Evolutionary conservation across 352 stramenopile genomes (phyloP).

Genomic region (Globisporangium polare): DNA sequence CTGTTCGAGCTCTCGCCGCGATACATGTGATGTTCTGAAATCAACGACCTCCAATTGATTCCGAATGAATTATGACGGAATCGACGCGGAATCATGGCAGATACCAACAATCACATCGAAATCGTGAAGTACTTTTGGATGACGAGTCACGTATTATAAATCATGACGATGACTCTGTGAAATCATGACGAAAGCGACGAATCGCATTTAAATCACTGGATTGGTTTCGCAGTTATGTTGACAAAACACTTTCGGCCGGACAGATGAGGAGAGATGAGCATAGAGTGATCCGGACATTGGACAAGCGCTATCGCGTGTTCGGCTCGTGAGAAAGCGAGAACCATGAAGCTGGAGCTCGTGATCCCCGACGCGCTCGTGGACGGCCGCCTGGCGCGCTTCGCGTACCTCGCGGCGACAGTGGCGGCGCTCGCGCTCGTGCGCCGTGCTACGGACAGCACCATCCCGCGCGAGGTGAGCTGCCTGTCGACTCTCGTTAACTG

Average conservation of each 20-base stretch:
- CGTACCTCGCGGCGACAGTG: slow-evolving; percentile 14
- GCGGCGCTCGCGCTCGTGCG: slow-evolving; percentile 15
- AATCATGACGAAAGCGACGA: no score
- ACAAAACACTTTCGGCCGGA: neutral
- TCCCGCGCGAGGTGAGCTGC: slow-evolving; percentile 15
- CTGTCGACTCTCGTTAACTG: neutral
- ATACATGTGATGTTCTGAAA: no score
- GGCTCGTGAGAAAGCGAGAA: neutral
- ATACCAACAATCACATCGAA: no score
- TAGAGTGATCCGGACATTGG: neutral
- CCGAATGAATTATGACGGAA: no score
- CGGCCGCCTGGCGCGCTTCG: slow-evolving; percentile 11
- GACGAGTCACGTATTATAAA: no score
- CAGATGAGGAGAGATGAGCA: no score
- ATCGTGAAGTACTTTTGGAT: no score
- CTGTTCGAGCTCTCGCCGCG: no score
- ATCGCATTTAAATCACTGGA: neutral
- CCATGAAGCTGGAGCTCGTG: slow-evolving; percentile 19
- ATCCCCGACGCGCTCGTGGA: slow-evolving; percentile 11
- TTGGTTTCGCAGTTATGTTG: neutral
- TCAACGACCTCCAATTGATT: no score
- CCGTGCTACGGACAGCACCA: slow-evolving; percentile 16
- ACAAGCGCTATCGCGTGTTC: neutral
- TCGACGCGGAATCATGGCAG: no score
- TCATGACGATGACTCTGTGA: no score